Conservation (phyloP, 192 early-diverging fungal genomes). For the Backusella australiensis region DNA sequence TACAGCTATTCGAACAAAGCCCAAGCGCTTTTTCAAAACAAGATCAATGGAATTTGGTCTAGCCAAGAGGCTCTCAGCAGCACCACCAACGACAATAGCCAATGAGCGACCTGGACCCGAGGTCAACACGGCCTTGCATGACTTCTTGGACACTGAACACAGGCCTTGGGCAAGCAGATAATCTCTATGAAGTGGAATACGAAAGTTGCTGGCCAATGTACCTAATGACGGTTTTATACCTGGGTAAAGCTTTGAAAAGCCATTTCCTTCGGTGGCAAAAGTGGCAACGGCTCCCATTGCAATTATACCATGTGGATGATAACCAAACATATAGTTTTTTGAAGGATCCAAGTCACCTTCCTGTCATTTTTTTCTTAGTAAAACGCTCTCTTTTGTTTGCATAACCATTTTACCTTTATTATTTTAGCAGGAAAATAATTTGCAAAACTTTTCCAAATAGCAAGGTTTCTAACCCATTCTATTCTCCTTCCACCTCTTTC, state of each 20-base stretch:
- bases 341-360: constrained; percentile 78
- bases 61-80: constrained; percentile 75
- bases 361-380: constrained; percentile 18
- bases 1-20: constrained; percentile 89
- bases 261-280: constrained; percentile 77
- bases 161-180: constrained; percentile 75
- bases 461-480: constrained; percentile 45
- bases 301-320: constrained; percentile 91
- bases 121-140: constrained; percentile 72
- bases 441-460: constrained; percentile 52
- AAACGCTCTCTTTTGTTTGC: background rate
- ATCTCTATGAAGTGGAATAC: constrained; percentile 83
- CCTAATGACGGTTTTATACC: constrained; percentile 76
- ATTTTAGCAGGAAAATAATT: constrained; percentile 78
- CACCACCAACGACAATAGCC: constrained; percentile 89
- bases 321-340: constrained; percentile 86
- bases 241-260: constrained; percentile 69
- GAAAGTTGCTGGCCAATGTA: constrained; percentile 82
- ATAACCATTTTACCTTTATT: constrained; percentile 50
- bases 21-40: constrained; percentile 75
- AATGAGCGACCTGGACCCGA: constrained; percentile 64
- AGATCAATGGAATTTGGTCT: constrained; percentile 62
- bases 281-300: constrained; percentile 75
- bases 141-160: constrained; percentile 68
- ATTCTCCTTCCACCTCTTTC: constrained; percentile 75